Conservation (phyloP, 768 basidiomycete species). For the Leccinum disarticulatum region DNA sequence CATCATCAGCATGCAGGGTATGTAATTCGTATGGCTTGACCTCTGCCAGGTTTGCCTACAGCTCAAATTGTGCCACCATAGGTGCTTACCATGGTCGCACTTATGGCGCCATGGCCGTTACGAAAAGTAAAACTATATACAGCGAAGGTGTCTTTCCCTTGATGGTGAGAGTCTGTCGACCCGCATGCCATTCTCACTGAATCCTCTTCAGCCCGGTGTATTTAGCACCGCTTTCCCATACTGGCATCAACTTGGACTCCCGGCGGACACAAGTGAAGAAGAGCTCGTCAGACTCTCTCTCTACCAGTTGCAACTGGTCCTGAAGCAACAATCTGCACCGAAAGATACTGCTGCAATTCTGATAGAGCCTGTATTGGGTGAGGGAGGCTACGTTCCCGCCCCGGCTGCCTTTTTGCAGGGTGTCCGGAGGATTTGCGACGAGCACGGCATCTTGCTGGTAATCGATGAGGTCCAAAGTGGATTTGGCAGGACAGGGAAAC, state of each 20-base stretch:
- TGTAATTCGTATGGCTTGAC: conserved; percentile 2
- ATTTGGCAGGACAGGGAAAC: conserved; percentile 82
- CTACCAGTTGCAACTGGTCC: conserved; percentile 78
- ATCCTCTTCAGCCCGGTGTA: conserved; percentile 65
- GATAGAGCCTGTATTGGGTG: conserved; percentile 90
- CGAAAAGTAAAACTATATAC: conserved; percentile 92
- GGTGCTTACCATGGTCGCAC: conserved; percentile 92
- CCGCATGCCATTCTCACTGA: neutral
- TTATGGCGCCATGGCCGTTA: conserved; percentile 89
- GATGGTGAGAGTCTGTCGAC: conserved; percentile 56
- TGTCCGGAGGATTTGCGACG: conserved; percentile 81
- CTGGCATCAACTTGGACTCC: conserved; percentile 81
- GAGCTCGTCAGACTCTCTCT: conserved; percentile 64
- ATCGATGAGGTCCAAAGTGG: conserved; percentile 89
- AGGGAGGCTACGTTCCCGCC: conserved; percentile 94
- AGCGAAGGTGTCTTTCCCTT: conserved; percentile 74
- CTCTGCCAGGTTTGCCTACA: neutral
- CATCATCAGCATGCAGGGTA: conserved; percentile 88
- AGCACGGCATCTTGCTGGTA: conserved; percentile 81
- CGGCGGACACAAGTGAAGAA: conserved; percentile 52
- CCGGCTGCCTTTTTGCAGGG: conserved; percentile 78
- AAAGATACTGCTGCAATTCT: conserved; percentile 91
- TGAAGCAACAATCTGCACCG: conserved; percentile 79
- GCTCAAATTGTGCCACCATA: conserved; percentile 21
- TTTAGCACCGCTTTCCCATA: conserved; percentile 84